Conservation (phyloP, 345 rosid genomes). For the Syzygium aqueum region DNA sequence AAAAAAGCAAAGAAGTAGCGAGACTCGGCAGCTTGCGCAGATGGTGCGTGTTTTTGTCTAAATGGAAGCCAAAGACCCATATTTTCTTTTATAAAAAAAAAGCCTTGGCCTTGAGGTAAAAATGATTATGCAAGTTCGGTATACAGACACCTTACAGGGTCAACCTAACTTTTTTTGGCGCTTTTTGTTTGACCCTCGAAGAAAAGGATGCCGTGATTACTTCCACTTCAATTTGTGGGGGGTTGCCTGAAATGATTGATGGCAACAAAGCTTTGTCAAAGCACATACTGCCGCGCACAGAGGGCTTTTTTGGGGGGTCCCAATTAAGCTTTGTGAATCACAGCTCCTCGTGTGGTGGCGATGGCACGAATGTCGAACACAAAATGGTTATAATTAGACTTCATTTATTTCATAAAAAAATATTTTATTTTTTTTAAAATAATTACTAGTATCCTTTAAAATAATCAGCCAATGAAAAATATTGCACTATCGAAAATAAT, state of each 20-base stretch:
- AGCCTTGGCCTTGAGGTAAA: not conserved
- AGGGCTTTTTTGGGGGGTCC: not conserved
- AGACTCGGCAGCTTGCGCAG: not conserved
- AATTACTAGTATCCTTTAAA: too few relatives aligned
- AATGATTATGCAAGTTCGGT: not conserved
- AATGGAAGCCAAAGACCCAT: not conserved
- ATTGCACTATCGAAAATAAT: too few relatives aligned
- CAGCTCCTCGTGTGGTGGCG: not conserved
- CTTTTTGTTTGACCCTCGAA: not conserved
- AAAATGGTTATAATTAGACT: not conserved
- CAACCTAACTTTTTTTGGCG: not conserved
- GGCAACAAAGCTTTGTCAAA: not conserved
- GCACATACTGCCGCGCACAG: not conserved
- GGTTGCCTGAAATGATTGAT: not conserved
- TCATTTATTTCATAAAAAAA: too few relatives aligned
- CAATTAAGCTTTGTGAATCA: not conserved
- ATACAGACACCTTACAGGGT: not conserved
- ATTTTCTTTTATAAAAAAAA: not conserved
- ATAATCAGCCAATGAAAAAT: too few relatives aligned
- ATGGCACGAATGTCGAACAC: not conserved
- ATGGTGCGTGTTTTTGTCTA: not conserved
- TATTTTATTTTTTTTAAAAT: too few relatives aligned
- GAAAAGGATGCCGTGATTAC: not conserved
- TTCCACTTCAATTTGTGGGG: not conserved
- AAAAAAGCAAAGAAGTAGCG: not conserved